Conservation (phyloP, 176 grass and related monocot species). For the Coix lacrymajobi region DNA sequence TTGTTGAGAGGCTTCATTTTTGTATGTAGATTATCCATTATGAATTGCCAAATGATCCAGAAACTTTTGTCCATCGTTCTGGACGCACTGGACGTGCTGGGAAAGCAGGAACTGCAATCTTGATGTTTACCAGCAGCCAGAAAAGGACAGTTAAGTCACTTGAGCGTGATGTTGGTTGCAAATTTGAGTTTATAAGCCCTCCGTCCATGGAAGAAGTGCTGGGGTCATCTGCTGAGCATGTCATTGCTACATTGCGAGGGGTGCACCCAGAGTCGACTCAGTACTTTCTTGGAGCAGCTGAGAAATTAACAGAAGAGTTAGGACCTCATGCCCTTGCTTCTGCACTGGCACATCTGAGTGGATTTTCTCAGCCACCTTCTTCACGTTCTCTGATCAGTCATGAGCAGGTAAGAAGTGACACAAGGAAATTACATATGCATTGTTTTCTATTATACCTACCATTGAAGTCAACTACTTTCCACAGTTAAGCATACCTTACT, state of each 20-base stretch:
- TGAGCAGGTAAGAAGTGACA: conserved; percentile 58
- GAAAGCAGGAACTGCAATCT: conserved; percentile 84
- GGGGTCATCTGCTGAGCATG: conserved; percentile 92
- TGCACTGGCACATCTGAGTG: conserved; percentile 95
- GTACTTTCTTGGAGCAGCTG: conserved; percentile 71
- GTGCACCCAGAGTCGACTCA: conserved; percentile 73
- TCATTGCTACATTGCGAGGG: conserved; percentile 72
- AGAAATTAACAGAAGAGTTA: conserved; percentile 62
- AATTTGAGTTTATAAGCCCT: conserved; percentile 79
- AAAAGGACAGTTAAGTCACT: conserved; percentile 92
- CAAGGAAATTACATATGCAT: not conserved
- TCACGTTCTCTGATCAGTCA: conserved; percentile 94
- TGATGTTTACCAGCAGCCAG: conserved; percentile 96
- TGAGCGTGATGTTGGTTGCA: conserved; percentile 86
- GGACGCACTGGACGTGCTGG: conserved; percentile 97
- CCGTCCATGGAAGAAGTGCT: conserved; percentile 74
- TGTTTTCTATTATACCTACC: conserved; percentile 1
- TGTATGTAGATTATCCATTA: conserved; percentile 87
- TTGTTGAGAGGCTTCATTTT: conserved; percentile 19
- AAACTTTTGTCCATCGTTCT: conserved; percentile 98
- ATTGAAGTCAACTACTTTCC: not conserved
- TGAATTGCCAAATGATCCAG: conserved; percentile 93
- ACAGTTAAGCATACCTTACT: not conserved
- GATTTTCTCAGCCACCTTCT: conserved; percentile 91
- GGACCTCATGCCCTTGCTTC: conserved; percentile 87